Percentiles rank a stretch among this genome's conserved stretches.
phyloP scores from a whole-genome alignment of 176 grass and related monocot genomes.

The Sorghum bicolor region Sorghum_bicolor_NCBIv3 NC_012870.2:53087501-53088000 shows the following conservation, averaged over 20 bases:
- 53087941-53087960: constrained; percentile 6
- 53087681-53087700: neutral
- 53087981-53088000: neutral
- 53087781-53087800: neutral
- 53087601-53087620: neutral
- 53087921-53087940: neutral
- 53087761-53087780: neutral
- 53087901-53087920: constrained; percentile 12
- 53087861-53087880: neutral
- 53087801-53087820: constrained; percentile 5
- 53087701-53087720: neutral
- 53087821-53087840: neutral
- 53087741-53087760: neutral
- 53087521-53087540: neutral
- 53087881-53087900: constrained; percentile 1
- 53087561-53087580: constrained; percentile 1
- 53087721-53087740: neutral
- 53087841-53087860: neutral
- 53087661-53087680: neutral
- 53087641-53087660: neutral
- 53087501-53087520: neutral
- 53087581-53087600: constrained; percentile 2
- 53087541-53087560: neutral
- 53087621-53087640: constrained; percentile 13
- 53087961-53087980: neutral